These are phyloP conservation scores for Tetracladium maxilliforme DNA, from an alignment of 2,329 filamentous ascomycete species.

Conservation along the genomic window DNA sequence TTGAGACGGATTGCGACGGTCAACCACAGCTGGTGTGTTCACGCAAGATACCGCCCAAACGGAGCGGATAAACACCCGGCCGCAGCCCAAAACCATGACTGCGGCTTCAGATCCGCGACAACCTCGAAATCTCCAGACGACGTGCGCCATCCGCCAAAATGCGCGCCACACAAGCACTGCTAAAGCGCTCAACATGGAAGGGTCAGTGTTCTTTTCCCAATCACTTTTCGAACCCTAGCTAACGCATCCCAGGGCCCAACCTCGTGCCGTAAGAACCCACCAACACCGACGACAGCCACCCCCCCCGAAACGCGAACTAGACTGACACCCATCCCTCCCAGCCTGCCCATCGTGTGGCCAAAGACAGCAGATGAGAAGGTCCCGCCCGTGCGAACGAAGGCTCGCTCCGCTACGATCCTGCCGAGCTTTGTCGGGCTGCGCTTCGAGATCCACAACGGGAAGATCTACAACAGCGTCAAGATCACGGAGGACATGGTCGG, in stretches of 20 bases:
- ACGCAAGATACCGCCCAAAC: too few species aligned
- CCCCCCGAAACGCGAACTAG: slow-evolving; percentile 19
- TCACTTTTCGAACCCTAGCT: slow-evolving; percentile 6
- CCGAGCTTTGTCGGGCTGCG: slow-evolving; percentile 58
- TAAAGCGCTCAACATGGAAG: slow-evolving; percentile 60
- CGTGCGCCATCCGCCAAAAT: slow-evolving; percentile 25
- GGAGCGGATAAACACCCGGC: too few species aligned
- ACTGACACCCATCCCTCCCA: slow-evolving; percentile 20
- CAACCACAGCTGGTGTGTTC: too few species aligned
- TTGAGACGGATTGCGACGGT: too few species aligned
- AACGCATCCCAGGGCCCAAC: slow-evolving; percentile 39
- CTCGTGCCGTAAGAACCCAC: slow-evolving; percentile 47
- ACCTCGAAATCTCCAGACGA: too few species aligned
- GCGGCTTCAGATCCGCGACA: too few species aligned
- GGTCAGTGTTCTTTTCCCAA: slow-evolving; percentile 25
- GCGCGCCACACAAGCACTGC: slow-evolving; percentile 41
- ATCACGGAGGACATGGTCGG: slow-evolving; percentile 70
- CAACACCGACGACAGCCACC: slow-evolving; percentile 4
- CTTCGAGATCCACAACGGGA: slow-evolving; percentile 62
- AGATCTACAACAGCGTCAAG: slow-evolving; percentile 50
- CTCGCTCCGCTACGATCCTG: slow-evolving; percentile 55
- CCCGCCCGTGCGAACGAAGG: slow-evolving; percentile 55
- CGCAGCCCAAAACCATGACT: too few species aligned
- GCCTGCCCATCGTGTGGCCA: slow-evolving; percentile 33
- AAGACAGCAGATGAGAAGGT: slow-evolving; percentile 33